A percentile compares a stretch with the other conserved stretches of the same genome.
These are phyloP conservation scores for Ustilago nuda DNA, from an alignment of 1,284 basidiomycete species.

Conservation along the genomic window DNA sequence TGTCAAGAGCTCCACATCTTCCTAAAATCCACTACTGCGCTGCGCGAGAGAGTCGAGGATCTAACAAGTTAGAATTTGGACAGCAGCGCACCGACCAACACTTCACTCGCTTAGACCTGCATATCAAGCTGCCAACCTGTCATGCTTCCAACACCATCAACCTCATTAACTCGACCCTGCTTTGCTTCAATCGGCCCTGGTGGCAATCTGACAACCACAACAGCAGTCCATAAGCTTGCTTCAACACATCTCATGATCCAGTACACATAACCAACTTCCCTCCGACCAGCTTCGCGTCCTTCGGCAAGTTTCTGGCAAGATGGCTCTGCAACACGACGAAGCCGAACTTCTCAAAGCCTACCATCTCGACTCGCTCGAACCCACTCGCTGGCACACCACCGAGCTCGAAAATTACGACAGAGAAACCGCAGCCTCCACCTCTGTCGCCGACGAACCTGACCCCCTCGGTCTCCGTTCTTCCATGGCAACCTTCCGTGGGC, in stretches of 20 bases:
- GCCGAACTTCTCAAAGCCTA: conserved; percentile 70
- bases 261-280: not conserved
- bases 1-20: conserved; percentile 15
- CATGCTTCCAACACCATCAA: conserved; percentile 2
- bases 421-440: conserved; percentile 23
- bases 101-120: conserved; percentile 7
- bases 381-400: conserved; percentile 64
- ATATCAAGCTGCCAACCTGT: not conserved
- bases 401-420: conserved; percentile 31
- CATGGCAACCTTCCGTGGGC: conserved; percentile 70
- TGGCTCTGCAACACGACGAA: conserved; percentile 62
- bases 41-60: not conserved
- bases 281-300: not conserved
- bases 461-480: conserved; percentile 68
- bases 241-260: not conserved
- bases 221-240: not conserved
- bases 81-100: conserved; percentile 20
- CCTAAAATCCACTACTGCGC: not conserved
- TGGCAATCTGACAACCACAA: not conserved
- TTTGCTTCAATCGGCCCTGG: not conserved
- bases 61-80: conserved; percentile 7
- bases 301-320: conserved; percentile 8
- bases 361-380: conserved; percentile 69
- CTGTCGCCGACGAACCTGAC: conserved; percentile 64
- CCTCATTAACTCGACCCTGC: not conserved